Conservation (phyloP, 805 yeast species). For the Yamadazyma ubonensis region DNA sequence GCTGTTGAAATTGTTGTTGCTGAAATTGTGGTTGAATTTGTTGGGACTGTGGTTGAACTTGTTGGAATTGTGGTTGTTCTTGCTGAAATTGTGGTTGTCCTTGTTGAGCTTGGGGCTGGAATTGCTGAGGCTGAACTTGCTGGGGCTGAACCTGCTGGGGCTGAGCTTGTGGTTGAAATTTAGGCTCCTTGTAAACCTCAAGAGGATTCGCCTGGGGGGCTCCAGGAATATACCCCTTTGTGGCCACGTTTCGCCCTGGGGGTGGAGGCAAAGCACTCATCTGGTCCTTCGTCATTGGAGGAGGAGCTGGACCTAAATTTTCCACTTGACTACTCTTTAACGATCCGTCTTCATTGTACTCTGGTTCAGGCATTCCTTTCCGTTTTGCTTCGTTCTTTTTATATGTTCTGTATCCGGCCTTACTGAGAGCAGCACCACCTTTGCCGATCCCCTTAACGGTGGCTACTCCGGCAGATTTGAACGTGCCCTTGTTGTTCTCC, state of each 20-base stretch:
- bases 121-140: constrained; percentile 4
- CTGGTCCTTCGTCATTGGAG: constrained; percentile 19
- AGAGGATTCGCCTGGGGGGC: constrained; percentile 20
- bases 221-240: constrained; percentile 19
- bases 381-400: constrained; percentile 38
- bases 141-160: constrained; percentile 11
- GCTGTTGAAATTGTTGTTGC: neutral
- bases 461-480: constrained; percentile 49
- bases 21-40: constrained; percentile 4
- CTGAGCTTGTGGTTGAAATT: constrained; percentile 8
- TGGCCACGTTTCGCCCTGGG: constrained; percentile 39
- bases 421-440: constrained; percentile 48
- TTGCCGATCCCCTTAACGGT: constrained; percentile 51
- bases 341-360: constrained; percentile 15
- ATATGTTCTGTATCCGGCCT: constrained; percentile 52
- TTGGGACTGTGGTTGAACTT: constrained; percentile 7
- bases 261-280: constrained; percentile 22
- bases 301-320: constrained; percentile 5
- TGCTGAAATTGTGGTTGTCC: constrained; percentile 7
- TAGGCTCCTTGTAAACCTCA: constrained; percentile 17
- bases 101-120: constrained; percentile 12
- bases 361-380: constrained; percentile 22
- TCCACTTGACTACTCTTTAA: neutral
- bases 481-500: constrained; percentile 49
- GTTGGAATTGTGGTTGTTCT: constrained; percentile 9